Conservation (phyloP, 1,284 basidiomycete species). For the Athelia sp. region DNA sequence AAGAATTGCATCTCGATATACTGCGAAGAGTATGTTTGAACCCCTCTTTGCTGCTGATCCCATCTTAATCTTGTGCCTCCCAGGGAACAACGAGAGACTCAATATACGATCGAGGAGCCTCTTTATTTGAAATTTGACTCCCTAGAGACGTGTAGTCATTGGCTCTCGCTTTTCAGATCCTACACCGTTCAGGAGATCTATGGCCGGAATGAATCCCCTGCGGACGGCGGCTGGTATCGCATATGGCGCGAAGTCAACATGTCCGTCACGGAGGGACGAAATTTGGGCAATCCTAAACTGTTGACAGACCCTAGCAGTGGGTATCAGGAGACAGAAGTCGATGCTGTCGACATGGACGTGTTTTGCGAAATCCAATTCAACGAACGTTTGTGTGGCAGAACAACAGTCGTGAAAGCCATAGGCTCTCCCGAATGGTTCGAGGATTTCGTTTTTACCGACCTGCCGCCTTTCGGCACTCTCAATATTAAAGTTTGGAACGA, state of each 20-base stretch:
- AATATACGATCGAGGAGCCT: conserved; percentile 44
- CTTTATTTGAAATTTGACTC: conserved; percentile 65
- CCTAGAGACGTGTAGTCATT: conserved; percentile 55
- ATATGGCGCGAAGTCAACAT: conserved; percentile 81
- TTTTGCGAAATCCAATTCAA: conserved; percentile 70
- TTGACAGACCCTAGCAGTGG: conserved; percentile 24
- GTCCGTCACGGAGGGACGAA: conserved; percentile 63
- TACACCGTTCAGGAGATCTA: conserved; percentile 76
- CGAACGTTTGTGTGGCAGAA: conserved; percentile 59
- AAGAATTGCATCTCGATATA: conserved; percentile 70
- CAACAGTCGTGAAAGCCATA: conserved; percentile 63
- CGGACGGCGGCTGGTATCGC: conserved; percentile 71
- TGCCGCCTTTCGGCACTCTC: conserved; percentile 66
- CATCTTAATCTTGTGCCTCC: conserved; percentile 1
- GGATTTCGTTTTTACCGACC: conserved; percentile 62
- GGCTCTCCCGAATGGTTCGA: conserved; percentile 76
- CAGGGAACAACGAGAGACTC: conserved; percentile 59
- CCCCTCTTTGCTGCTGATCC: conserved; percentile 2
- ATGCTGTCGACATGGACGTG: conserved; percentile 59
- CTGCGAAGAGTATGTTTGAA: conserved; percentile 41
- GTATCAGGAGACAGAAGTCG: conserved; percentile 34
- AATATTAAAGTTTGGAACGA: conserved; percentile 63
- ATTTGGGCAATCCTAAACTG: conserved; percentile 47
- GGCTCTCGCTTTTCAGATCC: conserved; percentile 71
- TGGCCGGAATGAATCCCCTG: conserved; percentile 49